A percentile compares a stretch with the other conserved stretches of the same genome.
Conservation (phyloP, 306 rosid genomes). For the Ormosia emarginata region DNA sequence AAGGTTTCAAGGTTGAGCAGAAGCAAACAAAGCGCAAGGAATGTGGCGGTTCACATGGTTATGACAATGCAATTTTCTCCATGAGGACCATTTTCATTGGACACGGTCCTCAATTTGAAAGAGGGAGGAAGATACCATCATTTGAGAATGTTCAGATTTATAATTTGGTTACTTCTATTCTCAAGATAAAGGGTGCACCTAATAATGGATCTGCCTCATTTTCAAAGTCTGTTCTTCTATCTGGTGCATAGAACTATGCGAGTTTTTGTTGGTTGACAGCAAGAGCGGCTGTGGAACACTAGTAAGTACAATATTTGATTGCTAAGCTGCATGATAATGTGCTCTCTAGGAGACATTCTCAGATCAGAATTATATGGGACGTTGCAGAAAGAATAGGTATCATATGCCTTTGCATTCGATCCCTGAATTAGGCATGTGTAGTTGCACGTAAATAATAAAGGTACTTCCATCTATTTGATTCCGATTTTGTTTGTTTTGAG, state of each 20-base stretch:
- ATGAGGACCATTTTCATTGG: conserved; percentile 91
- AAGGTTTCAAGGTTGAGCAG: conserved; percentile 85
- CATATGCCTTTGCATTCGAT: not conserved
- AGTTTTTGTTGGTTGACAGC: not conserved
- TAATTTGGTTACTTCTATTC: conserved; percentile 84
- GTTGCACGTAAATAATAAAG: not conserved
- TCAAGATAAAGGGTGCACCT: conserved; percentile 69
- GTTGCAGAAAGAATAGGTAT: not conserved
- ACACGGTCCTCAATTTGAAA: conserved; percentile 91
- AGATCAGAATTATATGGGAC: not conserved
- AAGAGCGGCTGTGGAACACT: not conserved
- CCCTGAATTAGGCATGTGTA: conserved; percentile 2
- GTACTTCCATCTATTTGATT: conserved; percentile 12
- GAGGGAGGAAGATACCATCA: conserved; percentile 82
- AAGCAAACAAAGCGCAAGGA: conserved; percentile 54
- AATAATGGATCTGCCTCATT: conserved; percentile 83
- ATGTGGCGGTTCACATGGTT: conserved; percentile 96
- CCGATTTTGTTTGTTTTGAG: conserved; percentile 16
- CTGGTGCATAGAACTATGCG: conserved; percentile 31
- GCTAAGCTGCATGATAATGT: conserved; percentile 6
- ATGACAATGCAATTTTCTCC: conserved; percentile 86
- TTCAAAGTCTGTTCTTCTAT: conserved; percentile 60
- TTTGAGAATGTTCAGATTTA: conserved; percentile 93
- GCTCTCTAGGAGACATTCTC: conserved; percentile 4
- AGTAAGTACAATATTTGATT: conserved; percentile 10